Evolutionary conservation across 1,284 basidiomycete genomes (phyloP).

Genomic region (Ustilago vetiveriae): DNA sequence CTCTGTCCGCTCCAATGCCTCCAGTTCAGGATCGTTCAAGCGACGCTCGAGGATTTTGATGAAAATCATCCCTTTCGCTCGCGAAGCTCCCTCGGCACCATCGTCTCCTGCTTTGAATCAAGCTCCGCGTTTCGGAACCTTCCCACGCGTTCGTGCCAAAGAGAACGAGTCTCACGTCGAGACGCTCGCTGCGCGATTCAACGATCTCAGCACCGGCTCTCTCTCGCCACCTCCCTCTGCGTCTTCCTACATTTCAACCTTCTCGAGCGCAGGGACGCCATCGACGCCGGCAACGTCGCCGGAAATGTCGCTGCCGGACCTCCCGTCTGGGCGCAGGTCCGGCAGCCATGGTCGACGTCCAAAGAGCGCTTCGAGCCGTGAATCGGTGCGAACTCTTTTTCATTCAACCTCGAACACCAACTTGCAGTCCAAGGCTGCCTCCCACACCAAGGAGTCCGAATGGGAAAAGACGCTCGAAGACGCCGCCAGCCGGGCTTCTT

Average conservation of each 20-base stretch:
- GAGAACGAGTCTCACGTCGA: slow-evolving; percentile 12
- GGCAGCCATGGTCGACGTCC: slow-evolving; percentile 8
- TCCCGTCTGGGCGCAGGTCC: slow-evolving; percentile 2
- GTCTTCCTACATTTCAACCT: slow-evolving; percentile 9
- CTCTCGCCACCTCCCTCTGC: slow-evolving; percentile 20
- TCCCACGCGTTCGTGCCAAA: slow-evolving; percentile 14
- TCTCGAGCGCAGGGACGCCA: background rate
- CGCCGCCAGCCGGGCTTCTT: slow-evolving; percentile 20
- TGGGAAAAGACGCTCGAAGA: slow-evolving; percentile 32
- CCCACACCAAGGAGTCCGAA: slow-evolving; percentile 8
- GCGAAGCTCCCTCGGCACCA: slow-evolving; percentile 2
- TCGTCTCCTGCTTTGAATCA: background rate
- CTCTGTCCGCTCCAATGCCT: slow-evolving; percentile 13
- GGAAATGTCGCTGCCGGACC: slow-evolving; percentile 1
- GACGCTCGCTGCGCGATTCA: slow-evolving; percentile 16
- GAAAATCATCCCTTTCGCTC: slow-evolving; percentile 41
- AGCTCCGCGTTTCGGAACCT: slow-evolving; percentile 12
- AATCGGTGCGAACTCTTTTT: slow-evolving; percentile 21
- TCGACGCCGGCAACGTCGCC: slow-evolving; percentile 24
- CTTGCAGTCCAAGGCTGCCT: background rate
- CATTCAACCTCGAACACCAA: background rate
- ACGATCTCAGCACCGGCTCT: background rate
- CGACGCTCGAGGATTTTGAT: slow-evolving; percentile 28
- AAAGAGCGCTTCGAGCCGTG: slow-evolving; percentile 2
- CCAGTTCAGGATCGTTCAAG: slow-evolving; percentile 9